These are phyloP conservation scores for Penicillium occitanis DNA, from an alignment of 2,329 filamentous ascomycete genomes.

Conservation along the genomic window DNA sequence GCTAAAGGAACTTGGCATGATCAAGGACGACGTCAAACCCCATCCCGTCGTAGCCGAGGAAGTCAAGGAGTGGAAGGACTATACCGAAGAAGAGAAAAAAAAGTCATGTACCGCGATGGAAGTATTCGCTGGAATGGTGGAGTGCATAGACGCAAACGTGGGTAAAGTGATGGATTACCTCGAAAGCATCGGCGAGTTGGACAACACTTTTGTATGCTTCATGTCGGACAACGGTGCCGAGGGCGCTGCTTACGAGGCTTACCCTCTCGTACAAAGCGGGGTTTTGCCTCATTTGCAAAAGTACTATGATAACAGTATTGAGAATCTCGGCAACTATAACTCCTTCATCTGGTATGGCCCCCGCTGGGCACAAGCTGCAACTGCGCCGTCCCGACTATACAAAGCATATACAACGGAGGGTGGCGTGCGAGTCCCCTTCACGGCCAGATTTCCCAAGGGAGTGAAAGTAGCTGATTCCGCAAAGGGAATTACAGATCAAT, in stretches of 20 bases:
- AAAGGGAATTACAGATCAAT: constrained; percentile 55
- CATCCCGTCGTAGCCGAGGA: constrained; percentile 44
- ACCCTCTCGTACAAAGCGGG: constrained; percentile 56
- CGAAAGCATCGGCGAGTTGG: constrained; percentile 56
- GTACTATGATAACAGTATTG: constrained; percentile 59
- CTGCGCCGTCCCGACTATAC: not conserved
- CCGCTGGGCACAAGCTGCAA: not conserved
- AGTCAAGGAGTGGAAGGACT: constrained; percentile 45
- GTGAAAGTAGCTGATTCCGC: constrained; percentile 45
- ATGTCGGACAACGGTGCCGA: constrained; percentile 65
- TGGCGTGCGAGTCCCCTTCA: not conserved
- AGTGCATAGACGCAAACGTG: constrained; percentile 61
- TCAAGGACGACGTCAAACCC: constrained; percentile 47
- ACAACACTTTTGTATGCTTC: constrained; percentile 65
- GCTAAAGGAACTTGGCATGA: constrained; percentile 59
- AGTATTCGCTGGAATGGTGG: constrained; percentile 64
- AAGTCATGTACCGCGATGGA: constrained; percentile 57
- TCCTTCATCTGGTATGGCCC: constrained; percentile 63
- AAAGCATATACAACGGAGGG: not conserved
- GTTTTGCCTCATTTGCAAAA: constrained; percentile 57
- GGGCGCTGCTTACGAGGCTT: constrained; percentile 59
- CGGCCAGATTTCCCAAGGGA: not conserved
- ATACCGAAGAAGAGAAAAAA: constrained; percentile 40
- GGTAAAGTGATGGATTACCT: constrained; percentile 60
- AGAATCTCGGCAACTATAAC: constrained; percentile 59